Evolutionary conservation across 2,329 filamentous ascomycete species (phyloP).

Genomic region (Neofusicoccum kwambonambiense): DNA sequence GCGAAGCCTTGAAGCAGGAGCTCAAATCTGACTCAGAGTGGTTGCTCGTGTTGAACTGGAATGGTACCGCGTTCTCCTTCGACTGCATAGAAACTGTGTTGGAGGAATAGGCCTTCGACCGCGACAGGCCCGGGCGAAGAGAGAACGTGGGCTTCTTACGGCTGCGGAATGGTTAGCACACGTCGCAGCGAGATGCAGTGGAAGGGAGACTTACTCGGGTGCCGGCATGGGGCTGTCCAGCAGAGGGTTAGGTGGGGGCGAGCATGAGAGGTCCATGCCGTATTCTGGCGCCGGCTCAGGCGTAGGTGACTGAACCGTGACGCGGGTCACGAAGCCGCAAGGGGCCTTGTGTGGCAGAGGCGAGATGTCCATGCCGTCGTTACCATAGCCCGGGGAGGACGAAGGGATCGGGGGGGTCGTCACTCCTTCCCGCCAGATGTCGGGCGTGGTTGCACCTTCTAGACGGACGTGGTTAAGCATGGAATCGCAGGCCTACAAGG

Average conservation of each 20-base stretch:
- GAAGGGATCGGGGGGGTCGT: slow-evolving; percentile 82
- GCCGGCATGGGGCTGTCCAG: slow-evolving; percentile 36
- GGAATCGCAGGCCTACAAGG: slow-evolving; percentile 21
- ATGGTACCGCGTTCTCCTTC: slow-evolving; percentile 62
- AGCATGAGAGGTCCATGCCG: slow-evolving; percentile 42
- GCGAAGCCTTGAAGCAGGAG: slow-evolving; percentile 79
- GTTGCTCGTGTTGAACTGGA: slow-evolving; percentile 67
- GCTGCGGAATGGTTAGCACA: slow-evolving; percentile 5
- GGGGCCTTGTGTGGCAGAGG: slow-evolving; percentile 84
- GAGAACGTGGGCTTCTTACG: slow-evolving; percentile 42
- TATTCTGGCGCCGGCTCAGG: slow-evolving; percentile 54
- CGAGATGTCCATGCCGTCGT: slow-evolving; percentile 89
- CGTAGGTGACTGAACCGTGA: slow-evolving; percentile 71
- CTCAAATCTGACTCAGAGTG: slow-evolving; percentile 57
- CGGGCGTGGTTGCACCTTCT: slow-evolving; percentile 46
- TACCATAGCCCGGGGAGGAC: slow-evolving; percentile 72
- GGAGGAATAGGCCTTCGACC: slow-evolving; percentile 73
- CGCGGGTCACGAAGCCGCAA: slow-evolving; percentile 58
- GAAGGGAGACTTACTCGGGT: slow-evolving; percentile 33
- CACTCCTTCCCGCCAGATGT: slow-evolving; percentile 60
- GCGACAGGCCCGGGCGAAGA: slow-evolving; percentile 70
- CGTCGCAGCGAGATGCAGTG: background rate
- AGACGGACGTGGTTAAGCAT: slow-evolving; percentile 30
- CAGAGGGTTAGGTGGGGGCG: slow-evolving; percentile 27
- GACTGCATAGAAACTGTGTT: slow-evolving; percentile 62